These are phyloP conservation scores for Tolypocladium amazonense DNA, from an alignment of 2,329 filamentous ascomycete genomes.

Conservation along the genomic window DNA sequence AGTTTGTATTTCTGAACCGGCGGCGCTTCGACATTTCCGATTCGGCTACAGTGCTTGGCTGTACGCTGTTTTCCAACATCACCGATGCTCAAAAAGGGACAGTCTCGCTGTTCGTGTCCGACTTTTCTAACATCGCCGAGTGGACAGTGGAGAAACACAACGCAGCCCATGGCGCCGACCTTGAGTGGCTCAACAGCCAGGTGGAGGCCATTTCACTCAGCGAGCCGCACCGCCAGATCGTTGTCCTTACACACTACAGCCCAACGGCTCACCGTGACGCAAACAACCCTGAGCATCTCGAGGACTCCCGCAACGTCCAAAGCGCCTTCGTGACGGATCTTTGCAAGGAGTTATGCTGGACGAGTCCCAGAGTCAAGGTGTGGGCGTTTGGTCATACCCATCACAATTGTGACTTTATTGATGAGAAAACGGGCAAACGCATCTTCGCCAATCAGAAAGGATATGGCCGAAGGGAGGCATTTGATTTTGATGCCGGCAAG, in stretches of 20 bases:
- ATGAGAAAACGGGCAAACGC: constrained; percentile 8
- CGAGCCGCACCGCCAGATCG: not conserved
- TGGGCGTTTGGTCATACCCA: constrained; percentile 41
- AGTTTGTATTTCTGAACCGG: constrained; percentile 29
- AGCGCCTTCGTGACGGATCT: constrained; percentile 31
- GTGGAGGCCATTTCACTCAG: not conserved
- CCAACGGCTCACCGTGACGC: not conserved
- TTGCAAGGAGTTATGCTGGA: constrained; percentile 24
- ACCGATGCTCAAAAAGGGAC: constrained; percentile 13
- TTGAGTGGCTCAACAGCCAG: constrained; percentile 1
- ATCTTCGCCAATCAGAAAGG: constrained; percentile 24
- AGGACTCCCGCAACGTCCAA: not conserved
- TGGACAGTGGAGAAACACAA: not conserved
- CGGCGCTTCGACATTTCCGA: constrained; percentile 24
- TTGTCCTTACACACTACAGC: constrained; percentile 3
- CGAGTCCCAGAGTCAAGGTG: constrained; percentile 17
- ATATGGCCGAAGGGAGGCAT: constrained; percentile 1
- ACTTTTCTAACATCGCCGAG: constrained; percentile 17
- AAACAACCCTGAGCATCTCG: not conserved
- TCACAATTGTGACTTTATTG: constrained; percentile 28
- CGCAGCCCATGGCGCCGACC: not conserved
- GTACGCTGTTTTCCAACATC: constrained; percentile 29
- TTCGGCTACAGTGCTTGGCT: constrained; percentile 29
- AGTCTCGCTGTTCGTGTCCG: constrained; percentile 25
- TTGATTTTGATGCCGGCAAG: constrained; percentile 1